Base-by-base conservation (phyloP, 2,329 filamentous ascomycete species). In the Eurotiales sp. region DNA sequence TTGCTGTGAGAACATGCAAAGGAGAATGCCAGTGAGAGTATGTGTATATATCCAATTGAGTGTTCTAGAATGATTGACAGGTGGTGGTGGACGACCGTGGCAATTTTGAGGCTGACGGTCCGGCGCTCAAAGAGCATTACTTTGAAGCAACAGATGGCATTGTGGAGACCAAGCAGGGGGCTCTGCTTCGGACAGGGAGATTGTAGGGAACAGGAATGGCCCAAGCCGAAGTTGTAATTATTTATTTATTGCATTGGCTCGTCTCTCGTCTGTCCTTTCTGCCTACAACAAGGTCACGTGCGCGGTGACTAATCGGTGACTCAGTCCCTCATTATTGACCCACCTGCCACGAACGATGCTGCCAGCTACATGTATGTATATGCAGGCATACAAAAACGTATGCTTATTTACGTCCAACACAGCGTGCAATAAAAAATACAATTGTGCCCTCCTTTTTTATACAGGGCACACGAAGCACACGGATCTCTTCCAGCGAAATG, bases 61-160 rank as follows among this genome's bases (percentile, higher is more conserved):
- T 15, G 34, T 37, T 21, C n/a, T 19, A 21, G 34, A 37, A 37
- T 37, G 34, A 27, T 10, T 27, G 25, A 27, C 25, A 27, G 5
- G 25, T 6, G 10, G 5, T 37, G 34, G 34, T 15, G 15, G 21
- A 37, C 15, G 34, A 37, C 17, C 17, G 36, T 49, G 37, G 36
- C 46, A 15, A 42, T 41, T 42, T 12, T 39, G 19, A 42, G 17
- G 17, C n/a, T 49, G 29, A 25, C 4, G 37, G 29, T 8, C 12
- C 32, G 15, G 22, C 7, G 47, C 47, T 37, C 30, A 12, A 30
- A 8, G 47, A 50, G 47, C 47, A 29, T 42, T 50, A 50, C 29
- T 34, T 27, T n/a, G 29, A 34, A 34, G 36, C 39, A 14, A 17
- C 32, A 21, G 46, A 14, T 22, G 39, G 29, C 47, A 50, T 50